Evolutionary conservation across 805 yeast species (phyloP).

Genomic region (Saccharomycopsis malanga): DNA sequence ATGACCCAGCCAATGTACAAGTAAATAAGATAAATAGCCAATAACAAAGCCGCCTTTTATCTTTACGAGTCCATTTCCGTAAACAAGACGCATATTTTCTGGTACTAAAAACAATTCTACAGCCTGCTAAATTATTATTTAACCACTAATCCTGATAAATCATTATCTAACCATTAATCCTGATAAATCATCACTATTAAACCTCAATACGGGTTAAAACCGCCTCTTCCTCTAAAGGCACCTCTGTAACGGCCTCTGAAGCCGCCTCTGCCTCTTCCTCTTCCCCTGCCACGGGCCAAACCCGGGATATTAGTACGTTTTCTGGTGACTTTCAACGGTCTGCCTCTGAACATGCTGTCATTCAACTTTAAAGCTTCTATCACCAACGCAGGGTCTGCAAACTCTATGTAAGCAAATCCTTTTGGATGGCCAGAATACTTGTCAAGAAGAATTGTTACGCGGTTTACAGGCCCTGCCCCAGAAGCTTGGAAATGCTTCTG

Average conservation of each 20-base stretch:
- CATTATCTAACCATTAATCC: no score
- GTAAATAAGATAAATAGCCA: not conserved
- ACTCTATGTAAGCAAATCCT: conserved; percentile 85
- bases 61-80: no score
- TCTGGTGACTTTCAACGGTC: conserved; percentile 65
- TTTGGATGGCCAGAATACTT: conserved; percentile 74
- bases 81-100: no score
- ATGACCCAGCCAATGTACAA: not conserved
- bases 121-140: no score
- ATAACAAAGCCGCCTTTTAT: no score
- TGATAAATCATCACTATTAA: no score
- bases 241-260: conserved; percentile 28
- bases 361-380: conserved; percentile 58
- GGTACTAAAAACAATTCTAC: no score
- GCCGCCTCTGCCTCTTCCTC: conserved; percentile 32
- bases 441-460: conserved; percentile 72
- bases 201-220: conserved; percentile 13
- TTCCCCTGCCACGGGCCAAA: conserved; percentile 29
- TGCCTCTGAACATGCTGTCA: conserved; percentile 58
- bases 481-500: conserved; percentile 63
- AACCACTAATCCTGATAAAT: no score
- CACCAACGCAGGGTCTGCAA: conserved; percentile 59
- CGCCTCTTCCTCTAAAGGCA: conserved; percentile 22
- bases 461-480: conserved; percentile 54
- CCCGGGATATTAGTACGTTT: conserved; percentile 84